Base-by-base conservation (phyloP, 2,329 filamentous ascomycete genomes). In the Graphium sp. region DNA sequence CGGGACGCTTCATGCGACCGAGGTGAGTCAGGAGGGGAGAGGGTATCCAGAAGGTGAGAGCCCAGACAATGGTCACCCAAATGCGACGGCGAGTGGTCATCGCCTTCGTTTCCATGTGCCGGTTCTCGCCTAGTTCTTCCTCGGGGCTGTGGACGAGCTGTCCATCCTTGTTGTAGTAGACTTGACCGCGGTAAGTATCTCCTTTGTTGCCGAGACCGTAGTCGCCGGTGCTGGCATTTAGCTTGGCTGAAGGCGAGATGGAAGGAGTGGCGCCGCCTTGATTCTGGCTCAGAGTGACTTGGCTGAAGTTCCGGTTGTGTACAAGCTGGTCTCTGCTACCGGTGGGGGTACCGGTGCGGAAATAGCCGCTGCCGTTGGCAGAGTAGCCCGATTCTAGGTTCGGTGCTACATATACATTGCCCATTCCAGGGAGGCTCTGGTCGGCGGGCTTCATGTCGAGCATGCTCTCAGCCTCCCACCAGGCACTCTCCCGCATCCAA, bases 381-480 rank as follows among this genome's bases (percentile, higher is more conserved):
- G 79, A 75, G 43, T 87, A 89, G 28, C 73, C 71, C 4, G 69
- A 74, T 18, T 85, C 81, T 37, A 85, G 66, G 5, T 47, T 48
- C 7, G 45, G 47, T 15, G 47, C 34, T 7, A 26, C 25, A 34
- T 50, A 44, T 32, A 51, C 44, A 27, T 47, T 45, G 27, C 44
- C 37, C 37, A 45, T 39, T 6, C 38, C 38, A 5, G 36, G 41
- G 18, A 44, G 38, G 25, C 41, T 36, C 24, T 50, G 49, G 22
- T 72, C 66, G 30, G 66, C 59, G 2, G 75, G 71, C 51, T 89
- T 87, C 41, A 91, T 62, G 44, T 98, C 89, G 17, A 95, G 73
- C 79, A 94, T 92, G 35, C 71, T 81, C 55, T 98, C 89, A 5
- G 85, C 87, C 52, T 95, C 87, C 87, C 87, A 95, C 87, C 89